Evolutionary conservation across 305 asterid species (phyloP).

Genomic region (Fraxinus dipetala): DNA sequence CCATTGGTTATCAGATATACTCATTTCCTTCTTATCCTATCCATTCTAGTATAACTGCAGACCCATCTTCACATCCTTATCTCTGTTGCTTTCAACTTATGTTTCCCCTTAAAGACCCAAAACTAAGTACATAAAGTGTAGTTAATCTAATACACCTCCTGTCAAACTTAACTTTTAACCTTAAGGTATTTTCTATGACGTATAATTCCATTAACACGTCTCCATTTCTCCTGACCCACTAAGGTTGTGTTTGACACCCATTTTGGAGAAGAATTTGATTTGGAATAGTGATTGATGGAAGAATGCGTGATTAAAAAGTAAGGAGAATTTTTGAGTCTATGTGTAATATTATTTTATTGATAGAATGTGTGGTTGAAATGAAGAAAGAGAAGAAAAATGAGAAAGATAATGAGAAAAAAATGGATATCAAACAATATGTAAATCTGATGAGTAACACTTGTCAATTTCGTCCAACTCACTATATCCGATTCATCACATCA

Average conservation of each 20-base stretch:
- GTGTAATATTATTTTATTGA: no score
- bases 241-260: no score
- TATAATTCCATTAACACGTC: neutral
- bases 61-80: neutral
- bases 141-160: neutral
- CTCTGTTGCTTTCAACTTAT: neutral
- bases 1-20: neutral
- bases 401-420: no score
- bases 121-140: neutral
- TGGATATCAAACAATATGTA: no score
- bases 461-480: neutral
- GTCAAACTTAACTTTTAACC: neutral
- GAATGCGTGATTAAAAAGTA: no score
- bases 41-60: neutral
- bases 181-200: neutral
- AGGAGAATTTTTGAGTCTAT: no score
- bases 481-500: neutral
- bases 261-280: no score
- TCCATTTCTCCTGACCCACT: no score
- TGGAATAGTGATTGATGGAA: no score
- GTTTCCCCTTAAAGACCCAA: neutral
- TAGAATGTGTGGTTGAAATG: no score
- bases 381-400: no score
- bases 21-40: neutral
- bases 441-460: neutral